Evolutionary conservation across 2,329 filamentous ascomycete species (phyloP), one percentile per base, ranked within the genome.

Genomic region (Pyrenochaeta sp.): DNA sequence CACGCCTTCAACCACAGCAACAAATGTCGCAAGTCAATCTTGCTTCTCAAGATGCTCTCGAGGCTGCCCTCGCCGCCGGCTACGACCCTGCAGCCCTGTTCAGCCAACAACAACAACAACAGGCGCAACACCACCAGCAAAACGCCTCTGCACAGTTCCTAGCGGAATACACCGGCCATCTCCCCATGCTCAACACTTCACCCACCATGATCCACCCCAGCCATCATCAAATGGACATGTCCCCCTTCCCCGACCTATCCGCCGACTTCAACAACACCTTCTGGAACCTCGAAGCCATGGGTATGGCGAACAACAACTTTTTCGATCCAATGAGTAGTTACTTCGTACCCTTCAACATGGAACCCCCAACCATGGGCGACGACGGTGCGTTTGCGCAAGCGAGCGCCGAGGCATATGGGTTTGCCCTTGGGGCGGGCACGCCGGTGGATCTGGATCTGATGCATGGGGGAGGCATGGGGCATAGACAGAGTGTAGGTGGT

Each of bases 291-390:
- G 70, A 75, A 23, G 61, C 66, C n/a, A 63, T 69, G 55, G 68
- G 65, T 27, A 59, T 71, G 45, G 60, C 57, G 0, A 42, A 44
- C 17, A 52, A 61, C 18, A 66, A 69, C 6, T 72, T 74, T 56
- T 67, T 69, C 54, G 78, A 81, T 52, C 77, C 78, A 0, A 78
- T 75, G 40, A 89, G 88, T 46, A 91, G 90, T 4, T 98, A 93
- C 91, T 96, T 96, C 74, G 87, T 96, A 80, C 92, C 93, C 1
- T 96, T 97, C 76, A 96, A 96, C 71, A 87, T 96, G 76, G 90
- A 95, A 53, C 90, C 92, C 17, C 87, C 90, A 0, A 62, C 62
- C 7, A 48, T 73, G 17, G 76, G 72, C 1, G 76, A 78, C 5
- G 78, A 79, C 39, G 73, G 43, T 23, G 66, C 49, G 29, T 73